phyloP scores from a whole-genome alignment of 1,139 yeast species.

The Geotrichum citri-aurantii region DNA sequence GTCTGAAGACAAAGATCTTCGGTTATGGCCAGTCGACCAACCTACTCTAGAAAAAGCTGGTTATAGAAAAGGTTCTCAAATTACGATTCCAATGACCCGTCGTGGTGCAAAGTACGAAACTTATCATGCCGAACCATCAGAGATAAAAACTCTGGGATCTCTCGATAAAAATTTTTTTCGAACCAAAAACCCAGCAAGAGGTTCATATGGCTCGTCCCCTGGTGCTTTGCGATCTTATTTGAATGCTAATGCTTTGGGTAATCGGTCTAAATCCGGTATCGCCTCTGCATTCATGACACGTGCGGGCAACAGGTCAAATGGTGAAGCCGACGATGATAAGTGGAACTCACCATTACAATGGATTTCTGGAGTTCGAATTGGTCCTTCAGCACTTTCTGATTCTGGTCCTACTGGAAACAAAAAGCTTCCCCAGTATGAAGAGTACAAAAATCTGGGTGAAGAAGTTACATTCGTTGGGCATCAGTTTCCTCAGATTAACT shows the following conservation, averaged over 20 bases:
- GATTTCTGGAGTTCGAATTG: constrained; percentile 88
- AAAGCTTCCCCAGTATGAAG: constrained; percentile 30
- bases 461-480: constrained; percentile 88
- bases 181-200: constrained; percentile 12
- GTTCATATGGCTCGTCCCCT: constrained; percentile 14
- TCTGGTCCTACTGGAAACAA: constrained; percentile 22
- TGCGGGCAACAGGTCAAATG: constrained; percentile 17
- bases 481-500: constrained; percentile 78
- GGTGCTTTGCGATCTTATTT: constrained; percentile 12
- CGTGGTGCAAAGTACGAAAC: constrained; percentile 45
- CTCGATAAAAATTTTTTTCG: constrained; percentile 1
- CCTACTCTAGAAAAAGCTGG: constrained; percentile 54
- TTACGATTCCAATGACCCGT: constrained; percentile 38
- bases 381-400: constrained; percentile 44
- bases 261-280: constrained; percentile 13
- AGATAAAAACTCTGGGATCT: not conserved
- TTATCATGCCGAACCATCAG: constrained; percentile 47
- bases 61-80: constrained; percentile 43
- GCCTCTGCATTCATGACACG: constrained; percentile 18
- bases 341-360: constrained; percentile 59
- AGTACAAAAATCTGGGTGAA: constrained; percentile 74
- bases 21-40: constrained; percentile 73
- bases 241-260: constrained; percentile 4
- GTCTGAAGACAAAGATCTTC: constrained; percentile 82
- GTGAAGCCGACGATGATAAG: constrained; percentile 23